phyloP scores from a whole-genome alignment of 2,329 filamentous ascomycete species.

The Daldinia eschscholtzii region DNA sequence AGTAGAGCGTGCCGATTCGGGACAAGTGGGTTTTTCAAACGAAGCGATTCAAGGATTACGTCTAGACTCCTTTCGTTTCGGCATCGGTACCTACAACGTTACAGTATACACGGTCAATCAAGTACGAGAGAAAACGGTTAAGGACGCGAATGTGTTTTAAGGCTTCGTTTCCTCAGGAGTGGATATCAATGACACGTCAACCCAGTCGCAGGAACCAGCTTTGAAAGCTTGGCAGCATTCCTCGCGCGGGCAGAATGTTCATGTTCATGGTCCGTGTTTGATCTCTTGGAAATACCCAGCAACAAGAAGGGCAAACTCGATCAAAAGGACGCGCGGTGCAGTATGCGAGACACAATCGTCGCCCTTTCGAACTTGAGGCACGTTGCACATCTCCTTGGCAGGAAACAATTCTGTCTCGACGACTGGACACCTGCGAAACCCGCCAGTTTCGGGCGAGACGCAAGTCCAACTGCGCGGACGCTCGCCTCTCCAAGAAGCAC shows the following conservation, averaged over 20 bases:
- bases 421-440: slow-evolving; percentile 26
- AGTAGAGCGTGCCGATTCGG: slow-evolving; percentile 2
- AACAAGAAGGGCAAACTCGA: slow-evolving; percentile 2
- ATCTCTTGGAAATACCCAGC: slow-evolving; percentile 4
- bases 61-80: slow-evolving; percentile 13
- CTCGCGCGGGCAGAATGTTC: slow-evolving; percentile 12
- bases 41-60: slow-evolving; percentile 10
- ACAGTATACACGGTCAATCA: slow-evolving; percentile 7
- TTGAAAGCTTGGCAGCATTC: slow-evolving; percentile 39
- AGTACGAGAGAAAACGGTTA: slow-evolving; percentile 14
- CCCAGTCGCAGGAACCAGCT: slow-evolving; percentile 16
- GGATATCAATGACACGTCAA: slow-evolving; percentile 38
- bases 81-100: slow-evolving; percentile 10
- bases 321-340: slow-evolving; percentile 18
- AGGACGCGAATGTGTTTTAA: slow-evolving; percentile 5
- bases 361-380: slow-evolving; percentile 28
- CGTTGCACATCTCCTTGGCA: slow-evolving; percentile 41
- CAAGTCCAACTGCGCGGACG: slow-evolving; percentile 13
- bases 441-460: slow-evolving; percentile 25
- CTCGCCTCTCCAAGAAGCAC: slow-evolving; percentile 22
- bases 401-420: slow-evolving; percentile 36
- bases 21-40: background rate
- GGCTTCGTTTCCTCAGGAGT: slow-evolving; percentile 23
- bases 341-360: slow-evolving; percentile 37
- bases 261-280: slow-evolving; percentile 9